phyloP scores from a whole-genome alignment of 2,329 filamentous ascomycete genomes.

The Stemphylium vesicarium region DNA sequence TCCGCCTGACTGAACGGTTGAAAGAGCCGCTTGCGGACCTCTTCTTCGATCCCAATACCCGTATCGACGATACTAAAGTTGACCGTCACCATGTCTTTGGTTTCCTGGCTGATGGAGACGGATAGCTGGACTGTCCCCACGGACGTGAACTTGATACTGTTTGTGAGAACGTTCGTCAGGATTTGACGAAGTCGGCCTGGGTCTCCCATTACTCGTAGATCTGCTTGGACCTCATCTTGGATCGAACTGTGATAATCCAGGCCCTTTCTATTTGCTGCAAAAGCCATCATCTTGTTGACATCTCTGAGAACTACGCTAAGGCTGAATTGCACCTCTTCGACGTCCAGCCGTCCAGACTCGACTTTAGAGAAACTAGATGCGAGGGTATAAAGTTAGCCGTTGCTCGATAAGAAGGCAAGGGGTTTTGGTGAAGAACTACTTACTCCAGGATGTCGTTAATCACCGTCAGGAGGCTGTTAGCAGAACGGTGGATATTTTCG shows the following conservation, averaged over 20 bases:
- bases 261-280: conserved; percentile 81
- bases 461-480: conserved; percentile 80
- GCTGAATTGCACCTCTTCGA: conserved; percentile 82
- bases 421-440: neutral
- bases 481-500: conserved; percentile 79
- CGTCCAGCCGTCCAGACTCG: conserved; percentile 76
- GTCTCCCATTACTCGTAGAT: conserved; percentile 84
- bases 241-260: conserved; percentile 73
- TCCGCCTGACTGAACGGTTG: conserved; percentile 84
- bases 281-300: conserved; percentile 85
- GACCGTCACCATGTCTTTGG: conserved; percentile 68
- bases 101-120: conserved; percentile 68
- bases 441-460: conserved; percentile 87
- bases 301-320: conserved; percentile 76
- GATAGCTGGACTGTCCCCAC: conserved; percentile 61
- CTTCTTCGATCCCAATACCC: conserved; percentile 81
- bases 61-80: conserved; percentile 78
- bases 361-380: conserved; percentile 73
- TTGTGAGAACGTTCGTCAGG: conserved; percentile 76
- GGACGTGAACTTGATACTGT: conserved; percentile 51
- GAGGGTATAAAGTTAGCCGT: neutral
- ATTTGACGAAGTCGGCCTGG: conserved; percentile 85
- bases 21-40: conserved; percentile 75
- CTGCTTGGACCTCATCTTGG: conserved; percentile 65
- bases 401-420: neutral